Base-by-base conservation (phyloP, 495 filamentous ascomycete species). In the Lasiosphaeris hirsuta region DNA sequence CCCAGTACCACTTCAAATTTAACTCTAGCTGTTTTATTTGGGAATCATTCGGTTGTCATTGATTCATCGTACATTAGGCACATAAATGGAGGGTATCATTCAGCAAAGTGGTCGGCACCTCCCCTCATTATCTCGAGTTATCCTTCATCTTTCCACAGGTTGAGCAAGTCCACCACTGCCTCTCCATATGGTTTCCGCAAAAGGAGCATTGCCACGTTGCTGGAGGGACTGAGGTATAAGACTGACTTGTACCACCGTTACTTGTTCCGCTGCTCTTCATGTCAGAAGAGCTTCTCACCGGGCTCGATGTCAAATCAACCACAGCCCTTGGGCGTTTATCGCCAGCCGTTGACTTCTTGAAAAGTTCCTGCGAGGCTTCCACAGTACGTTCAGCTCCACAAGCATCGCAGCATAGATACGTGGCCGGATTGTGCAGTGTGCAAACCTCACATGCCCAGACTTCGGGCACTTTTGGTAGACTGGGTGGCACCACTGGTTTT, bases 111-210 rank as follows among this genome's bases (percentile, higher is more conserved):
- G 17, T 33, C 10, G 13, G 10, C 37, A 30, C 8, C 3, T 3
- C 17, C 7, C n/a, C 17, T 23, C n/a, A 13, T 58, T 35, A 66
- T 71, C 62, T 84, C 8, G 83, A 86, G 18, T 67, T 78, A 39
- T 73, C 67, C 73, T 90, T 91, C 81, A 92, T 82, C 15, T 65
- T 76, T 11, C 87, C 86, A 64, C 88, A 92, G 10, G 67, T 64
- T 3, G 83, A 81, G 56, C 88, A 91, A n/a, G 86, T 88, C 88
- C 86, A 90, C 88, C 87, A 92, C 57, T 86, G 80, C 18, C 73
- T 75, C 54, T 90, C 84, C 78, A 89, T 88, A 40, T 79, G 78
- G 4, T 77, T 80, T 2, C 81, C 82, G 58, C 89, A 92, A 18
- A 70, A 73, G 40, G 75, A 71, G 50, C 92, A 96, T 11, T 82